A percentile compares a stretch with the other conserved stretches of the same genome.
Conservation (phyloP, 2,329 filamentous ascomycete species). For the Colletotrichum sp. region DNA sequence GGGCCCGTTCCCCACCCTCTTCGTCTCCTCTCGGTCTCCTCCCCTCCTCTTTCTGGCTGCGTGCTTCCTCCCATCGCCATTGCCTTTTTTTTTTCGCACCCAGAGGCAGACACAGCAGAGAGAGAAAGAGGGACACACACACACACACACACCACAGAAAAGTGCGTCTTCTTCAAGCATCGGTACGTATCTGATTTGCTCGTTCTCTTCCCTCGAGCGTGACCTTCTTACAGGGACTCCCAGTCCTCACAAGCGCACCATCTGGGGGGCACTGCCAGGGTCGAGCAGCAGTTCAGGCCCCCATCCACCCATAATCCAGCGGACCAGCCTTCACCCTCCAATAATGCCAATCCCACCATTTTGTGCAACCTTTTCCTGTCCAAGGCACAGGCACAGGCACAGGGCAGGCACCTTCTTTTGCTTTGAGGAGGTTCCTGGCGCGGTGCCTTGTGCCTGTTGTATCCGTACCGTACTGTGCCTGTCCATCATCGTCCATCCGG, state of each 20-base stretch:
- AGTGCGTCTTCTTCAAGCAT: neutral
- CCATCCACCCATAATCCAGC: neutral
- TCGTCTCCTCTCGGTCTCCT: neutral
- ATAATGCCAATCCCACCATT: constrained; percentile 18
- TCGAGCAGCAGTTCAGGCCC: neutral
- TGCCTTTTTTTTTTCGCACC: neutral
- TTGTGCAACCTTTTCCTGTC: constrained; percentile 5
- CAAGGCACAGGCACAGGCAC: neutral
- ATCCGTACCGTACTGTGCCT: neutral
- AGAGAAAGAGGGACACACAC: neutral
- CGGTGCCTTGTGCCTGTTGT: constrained; percentile 5
- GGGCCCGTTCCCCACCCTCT: constrained; percentile 14
- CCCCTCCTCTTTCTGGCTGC: neutral
- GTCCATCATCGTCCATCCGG: neutral
- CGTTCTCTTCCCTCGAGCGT: neutral
- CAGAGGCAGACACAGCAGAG: neutral
- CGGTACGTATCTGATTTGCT: neutral
- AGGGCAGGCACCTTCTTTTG: neutral
- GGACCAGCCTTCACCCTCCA: neutral
- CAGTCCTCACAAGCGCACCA: neutral
- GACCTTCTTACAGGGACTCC: neutral
- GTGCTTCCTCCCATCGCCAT: neutral
- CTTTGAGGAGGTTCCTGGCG: neutral
- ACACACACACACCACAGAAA: neutral
- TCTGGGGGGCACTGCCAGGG: neutral